Conservation (phyloP, 495 filamentous ascomycete genomes). For the Pyronema domesticum region DNA sequence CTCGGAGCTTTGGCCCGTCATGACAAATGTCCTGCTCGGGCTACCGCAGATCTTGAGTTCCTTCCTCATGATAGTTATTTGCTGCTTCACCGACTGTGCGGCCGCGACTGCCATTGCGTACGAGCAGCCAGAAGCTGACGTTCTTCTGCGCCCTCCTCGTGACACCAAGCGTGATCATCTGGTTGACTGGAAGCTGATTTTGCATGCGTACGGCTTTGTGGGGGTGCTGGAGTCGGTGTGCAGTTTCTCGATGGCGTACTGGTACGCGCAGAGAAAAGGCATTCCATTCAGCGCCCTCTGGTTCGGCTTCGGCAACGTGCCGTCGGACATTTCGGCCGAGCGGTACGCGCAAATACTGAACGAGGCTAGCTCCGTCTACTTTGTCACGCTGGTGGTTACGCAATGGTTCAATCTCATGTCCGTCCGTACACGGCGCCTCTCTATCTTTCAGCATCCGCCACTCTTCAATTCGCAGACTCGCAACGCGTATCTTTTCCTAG, state of each 20-base stretch:
- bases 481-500: constrained; percentile 47
- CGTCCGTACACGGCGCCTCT: constrained; percentile 44
- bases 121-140: constrained; percentile 53
- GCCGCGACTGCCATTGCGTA: constrained; percentile 50
- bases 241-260: constrained; percentile 49
- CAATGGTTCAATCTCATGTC: constrained; percentile 56
- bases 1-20: constrained; percentile 53
- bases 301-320: constrained; percentile 40
- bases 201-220: constrained; percentile 46
- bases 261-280: constrained; percentile 42
- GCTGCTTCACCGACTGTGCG: constrained; percentile 52
- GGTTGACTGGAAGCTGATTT: constrained; percentile 45
- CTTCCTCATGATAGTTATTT: constrained; percentile 42
- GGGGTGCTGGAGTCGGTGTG: constrained; percentile 41
- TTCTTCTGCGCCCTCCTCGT: constrained; percentile 42
- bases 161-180: constrained; percentile 42
- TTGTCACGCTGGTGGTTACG: constrained; percentile 55
- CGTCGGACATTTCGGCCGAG: constrained; percentile 30
- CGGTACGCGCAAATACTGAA: constrained; percentile 34
- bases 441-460: constrained; percentile 48
- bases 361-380: constrained; percentile 48
- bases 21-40: constrained; percentile 49
- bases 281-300: constrained; percentile 39
- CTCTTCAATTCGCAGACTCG: constrained; percentile 36
- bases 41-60: constrained; percentile 47